Percentiles rank a stretch among this genome's conserved stretches.
Conservation (phyloP, 352 stramenopile genomes). For the Thalassiosira hispida region DNA sequence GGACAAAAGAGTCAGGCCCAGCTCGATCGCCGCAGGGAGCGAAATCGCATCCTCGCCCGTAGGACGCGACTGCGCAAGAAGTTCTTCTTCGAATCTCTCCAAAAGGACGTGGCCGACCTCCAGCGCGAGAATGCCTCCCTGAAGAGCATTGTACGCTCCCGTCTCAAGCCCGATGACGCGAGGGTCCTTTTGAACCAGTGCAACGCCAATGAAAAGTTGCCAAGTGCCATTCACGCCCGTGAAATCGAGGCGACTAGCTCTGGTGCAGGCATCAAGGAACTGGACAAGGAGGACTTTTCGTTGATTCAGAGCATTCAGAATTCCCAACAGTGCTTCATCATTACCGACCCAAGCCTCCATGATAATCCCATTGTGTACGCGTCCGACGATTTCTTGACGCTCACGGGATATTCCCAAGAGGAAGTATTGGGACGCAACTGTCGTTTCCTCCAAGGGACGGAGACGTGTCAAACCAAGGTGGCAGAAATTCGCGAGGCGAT, state of each 20-base stretch:
- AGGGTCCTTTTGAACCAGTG: constrained; percentile 64
- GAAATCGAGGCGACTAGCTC: constrained; percentile 36
- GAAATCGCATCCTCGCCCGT: constrained; percentile 87
- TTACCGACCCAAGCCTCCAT: constrained; percentile 83
- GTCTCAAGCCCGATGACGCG: constrained; percentile 56
- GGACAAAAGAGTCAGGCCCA: constrained; percentile 85
- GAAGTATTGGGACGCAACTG: constrained; percentile 85
- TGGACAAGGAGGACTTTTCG: constrained; percentile 79
- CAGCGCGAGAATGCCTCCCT: constrained; percentile 83
- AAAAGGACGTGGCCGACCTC: constrained; percentile 85
- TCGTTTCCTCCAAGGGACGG: constrained; percentile 84
- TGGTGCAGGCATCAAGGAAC: constrained; percentile 26
- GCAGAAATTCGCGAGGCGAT: constrained; percentile 73
- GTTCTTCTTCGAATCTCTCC: constrained; percentile 88
- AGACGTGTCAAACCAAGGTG: constrained; percentile 75
- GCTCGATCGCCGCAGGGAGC: constrained; percentile 84
- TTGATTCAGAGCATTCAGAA: constrained; percentile 77
- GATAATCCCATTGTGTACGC: constrained; percentile 87
- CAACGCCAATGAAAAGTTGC: constrained; percentile 67
- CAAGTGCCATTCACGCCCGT: constrained; percentile 58
- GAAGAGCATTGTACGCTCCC: constrained; percentile 76
- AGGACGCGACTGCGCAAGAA: constrained; percentile 89
- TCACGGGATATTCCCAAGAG: constrained; percentile 81
- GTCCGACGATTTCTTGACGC: constrained; percentile 74
- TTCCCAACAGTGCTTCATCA: constrained; percentile 83